Base-by-base conservation (phyloP, 345 rosid species). In the Bruguiera gymnorhiza region DNA sequence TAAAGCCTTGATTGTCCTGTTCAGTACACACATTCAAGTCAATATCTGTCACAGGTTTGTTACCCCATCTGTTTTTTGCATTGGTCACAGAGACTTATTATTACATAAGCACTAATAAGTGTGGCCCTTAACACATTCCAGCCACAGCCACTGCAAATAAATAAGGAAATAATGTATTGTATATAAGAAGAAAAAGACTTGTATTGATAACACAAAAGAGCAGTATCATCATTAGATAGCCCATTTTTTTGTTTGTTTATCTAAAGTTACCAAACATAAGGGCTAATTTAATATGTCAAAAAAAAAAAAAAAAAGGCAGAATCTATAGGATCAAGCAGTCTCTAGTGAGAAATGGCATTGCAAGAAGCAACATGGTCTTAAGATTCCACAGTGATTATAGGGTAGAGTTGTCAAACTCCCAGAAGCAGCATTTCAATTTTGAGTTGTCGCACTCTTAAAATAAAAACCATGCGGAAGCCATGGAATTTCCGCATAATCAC, bases 1-100 rank as follows among this genome's bases (percentile, higher is more conserved):
- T 39, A 95, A 82, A 71, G 97, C 99, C 96, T 89, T 91, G 79
- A 95, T 91, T 68, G 99, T 91, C 87, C 99, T 95, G 67, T 58
- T 68, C 71, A 73, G 6, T 3, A 37, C 5, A 32, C 57, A 60
- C 29, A 26, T 21, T 58, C 2, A 73, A 69, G 57, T 68, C 21
- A 62, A 61, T 27, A 32, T 18, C 21, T 51, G 65, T 37, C 68
- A 55, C 5, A 54, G 30, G 21, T 46, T 57, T 55, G 9, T 30
- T 4, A 30, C 58, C 29, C 30, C 11, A 10, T 11, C 30, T 1
- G 18, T 56, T 15, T 8, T 53, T n/a, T 2, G 43, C 59, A 52
- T 52, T 64, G 30, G 30, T 6, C 60, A 10, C 9, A 21, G 16
- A 26, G 1, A 15, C 60, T 56, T 43, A 43, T 43, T 13, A 43